These are phyloP conservation scores for Rubus idaeus DNA, from an alignment of 306 rosid species.

Conservation along the genomic window DNA sequence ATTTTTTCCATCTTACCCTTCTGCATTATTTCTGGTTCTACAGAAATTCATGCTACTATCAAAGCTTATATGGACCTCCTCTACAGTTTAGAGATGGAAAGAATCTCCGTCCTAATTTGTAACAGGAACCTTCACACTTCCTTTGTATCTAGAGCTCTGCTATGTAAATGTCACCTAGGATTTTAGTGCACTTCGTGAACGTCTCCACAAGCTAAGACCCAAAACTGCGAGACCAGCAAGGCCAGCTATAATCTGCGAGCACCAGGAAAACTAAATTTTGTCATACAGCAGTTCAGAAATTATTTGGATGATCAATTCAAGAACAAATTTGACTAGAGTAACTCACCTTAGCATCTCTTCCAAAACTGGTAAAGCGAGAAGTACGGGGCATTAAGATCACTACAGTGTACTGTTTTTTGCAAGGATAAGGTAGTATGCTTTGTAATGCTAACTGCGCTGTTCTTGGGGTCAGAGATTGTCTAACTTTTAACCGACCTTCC, in stretches of 20 bases:
- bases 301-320: background rate
- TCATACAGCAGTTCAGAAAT: background rate
- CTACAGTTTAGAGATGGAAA: slow-evolving; percentile 14
- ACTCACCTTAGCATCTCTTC: slow-evolving; percentile 67
- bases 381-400: slow-evolving; percentile 79
- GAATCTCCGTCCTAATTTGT: slow-evolving; percentile 18
- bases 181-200: slow-evolving; percentile 45
- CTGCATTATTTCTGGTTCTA: background rate
- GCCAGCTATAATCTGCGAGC: slow-evolving; percentile 69
- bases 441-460: slow-evolving; percentile 69
- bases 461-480: slow-evolving; percentile 56
- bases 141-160: slow-evolving; percentile 16
- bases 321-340: background rate
- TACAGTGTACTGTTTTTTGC: slow-evolving; percentile 77
- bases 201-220: slow-evolving; percentile 70
- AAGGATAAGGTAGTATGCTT: slow-evolving; percentile 76
- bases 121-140: slow-evolving; percentile 18
- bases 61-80: slow-evolving; percentile 5
- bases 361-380: slow-evolving; percentile 46
- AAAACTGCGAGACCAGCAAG: slow-evolving; percentile 59
- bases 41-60: background rate
- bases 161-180: slow-evolving; percentile 34
- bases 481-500: slow-evolving; percentile 73
- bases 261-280: slow-evolving; percentile 5
- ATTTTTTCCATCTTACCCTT: slow-evolving; percentile 11